Evolutionary conservation across 1,284 basidiomycete genomes (phyloP).

Genomic region (Apiotrichum akiyoshidainum): DNA sequence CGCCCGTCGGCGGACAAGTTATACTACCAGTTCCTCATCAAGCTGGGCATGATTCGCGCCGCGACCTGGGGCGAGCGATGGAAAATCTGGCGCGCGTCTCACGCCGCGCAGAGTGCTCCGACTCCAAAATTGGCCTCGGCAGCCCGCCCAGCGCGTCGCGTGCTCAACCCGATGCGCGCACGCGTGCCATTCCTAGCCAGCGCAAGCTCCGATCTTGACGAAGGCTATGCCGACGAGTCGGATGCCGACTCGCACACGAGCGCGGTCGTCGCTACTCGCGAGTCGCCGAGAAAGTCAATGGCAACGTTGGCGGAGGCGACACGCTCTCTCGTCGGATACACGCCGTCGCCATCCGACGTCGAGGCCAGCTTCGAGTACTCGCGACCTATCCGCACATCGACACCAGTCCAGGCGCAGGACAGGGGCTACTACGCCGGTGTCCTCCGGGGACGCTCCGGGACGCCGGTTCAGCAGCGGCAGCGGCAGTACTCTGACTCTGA

Average conservation of each 20-base stretch:
- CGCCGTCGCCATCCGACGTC: conserved; percentile 6
- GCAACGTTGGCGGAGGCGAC: background rate
- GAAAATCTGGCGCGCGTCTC: conserved; percentile 37
- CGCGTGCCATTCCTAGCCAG: conserved; percentile 43
- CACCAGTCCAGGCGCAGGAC: conserved; percentile 11
- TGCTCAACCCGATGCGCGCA: conserved; percentile 15
- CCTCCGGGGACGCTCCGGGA: background rate
- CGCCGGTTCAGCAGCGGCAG: conserved; percentile 1
- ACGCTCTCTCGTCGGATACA: conserved; percentile 17
- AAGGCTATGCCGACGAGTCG: conserved; percentile 28
- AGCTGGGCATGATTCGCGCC: conserved; percentile 46
- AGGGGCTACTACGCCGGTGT: conserved; percentile 5
- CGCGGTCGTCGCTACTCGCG: conserved; percentile 4
- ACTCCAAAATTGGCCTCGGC: background rate
- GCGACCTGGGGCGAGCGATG: conserved; percentile 48
- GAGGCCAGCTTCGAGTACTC: conserved; percentile 10
- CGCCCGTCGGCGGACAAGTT: conserved; percentile 33
- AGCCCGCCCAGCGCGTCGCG: background rate
- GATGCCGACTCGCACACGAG: conserved; percentile 7
- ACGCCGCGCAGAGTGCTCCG: background rate
- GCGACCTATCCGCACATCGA: conserved; percentile 13
- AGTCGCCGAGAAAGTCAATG: conserved; percentile 13
- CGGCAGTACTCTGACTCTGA: conserved; percentile 13
- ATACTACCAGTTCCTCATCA: conserved; percentile 49
- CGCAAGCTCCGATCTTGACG: conserved; percentile 45